phyloP scores from a whole-genome alignment of 176 grass and related monocot species.

The Triticum monococcum region DNA sequence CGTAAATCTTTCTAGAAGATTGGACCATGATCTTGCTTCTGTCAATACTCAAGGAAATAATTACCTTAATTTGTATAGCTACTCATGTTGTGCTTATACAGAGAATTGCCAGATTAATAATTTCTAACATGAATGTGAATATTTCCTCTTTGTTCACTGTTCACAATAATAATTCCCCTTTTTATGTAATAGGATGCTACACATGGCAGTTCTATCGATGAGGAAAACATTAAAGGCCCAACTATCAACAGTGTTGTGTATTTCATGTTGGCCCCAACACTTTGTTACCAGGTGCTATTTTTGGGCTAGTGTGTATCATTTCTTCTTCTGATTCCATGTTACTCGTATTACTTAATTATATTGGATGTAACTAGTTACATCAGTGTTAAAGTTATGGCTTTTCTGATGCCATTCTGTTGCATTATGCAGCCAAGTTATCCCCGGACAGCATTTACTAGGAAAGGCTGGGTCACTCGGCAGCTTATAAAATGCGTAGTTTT shows the following conservation, averaged over 20 bases:
- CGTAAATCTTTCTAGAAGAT: not conserved
- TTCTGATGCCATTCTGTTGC: slow-evolving; percentile 28
- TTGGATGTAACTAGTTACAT: not conserved
- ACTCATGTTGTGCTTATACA: not conserved
- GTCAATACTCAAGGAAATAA: not conserved
- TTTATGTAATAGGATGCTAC: slow-evolving; percentile 45
- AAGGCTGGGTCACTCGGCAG: slow-evolving; percentile 81
- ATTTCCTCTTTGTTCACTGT: not conserved
- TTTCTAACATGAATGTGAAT: not conserved
- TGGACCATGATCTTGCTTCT: not conserved
- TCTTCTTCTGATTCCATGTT: not conserved
- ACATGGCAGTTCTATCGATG: slow-evolving; percentile 41
- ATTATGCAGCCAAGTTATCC: slow-evolving; percentile 85
- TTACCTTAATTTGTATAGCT: slow-evolving; percentile 11
- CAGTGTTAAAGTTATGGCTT: not conserved
- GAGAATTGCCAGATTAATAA: slow-evolving; percentile 3
- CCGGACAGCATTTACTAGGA: slow-evolving; percentile 65
- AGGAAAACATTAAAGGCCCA: slow-evolving; percentile 49
- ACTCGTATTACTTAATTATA: not conserved
- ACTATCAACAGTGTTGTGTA: slow-evolving; percentile 65
- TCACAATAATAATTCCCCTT: not conserved
- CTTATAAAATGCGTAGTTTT: slow-evolving; percentile 80
- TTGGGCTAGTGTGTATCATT: not conserved
- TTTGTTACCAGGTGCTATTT: slow-evolving; percentile 88
- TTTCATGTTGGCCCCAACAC: slow-evolving; percentile 91